Evolutionary conservation across 2,329 filamentous ascomycete genomes (phyloP).

Genomic region (Drechslera avenae): DNA sequence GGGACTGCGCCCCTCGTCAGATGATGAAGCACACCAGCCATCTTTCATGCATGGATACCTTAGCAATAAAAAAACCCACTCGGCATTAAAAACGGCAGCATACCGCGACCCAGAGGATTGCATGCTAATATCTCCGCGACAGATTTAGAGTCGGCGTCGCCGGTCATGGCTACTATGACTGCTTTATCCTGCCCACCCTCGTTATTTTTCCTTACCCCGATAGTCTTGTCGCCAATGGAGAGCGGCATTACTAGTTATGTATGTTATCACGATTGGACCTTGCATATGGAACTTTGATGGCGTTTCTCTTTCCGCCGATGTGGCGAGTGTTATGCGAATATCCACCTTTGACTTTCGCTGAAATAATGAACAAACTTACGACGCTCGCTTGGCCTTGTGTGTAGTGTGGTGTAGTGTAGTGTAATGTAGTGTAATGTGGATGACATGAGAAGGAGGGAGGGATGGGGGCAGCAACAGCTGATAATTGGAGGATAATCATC

Average conservation of each 20-base stretch:
- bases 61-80: constrained; percentile 35
- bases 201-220: constrained; percentile 2
- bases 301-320: background rate
- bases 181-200: background rate
- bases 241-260: background rate
- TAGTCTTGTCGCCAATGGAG: constrained; percentile 3
- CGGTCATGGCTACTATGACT: constrained; percentile 9
- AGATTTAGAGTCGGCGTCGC: constrained; percentile 13
- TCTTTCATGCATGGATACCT: constrained; percentile 43
- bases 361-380: background rate
- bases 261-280: constrained; percentile 9
- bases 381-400: background rate
- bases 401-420: no score
- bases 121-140: constrained; percentile 9
- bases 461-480: no score
- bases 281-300: constrained; percentile 9
- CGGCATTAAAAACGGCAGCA: constrained; percentile 19
- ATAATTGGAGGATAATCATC: no score
- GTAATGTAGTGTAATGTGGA: no score
- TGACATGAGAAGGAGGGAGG: no score
- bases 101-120: constrained; percentile 8
- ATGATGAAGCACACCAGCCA: constrained; percentile 26
- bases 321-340: background rate
- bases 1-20: constrained; percentile 23
- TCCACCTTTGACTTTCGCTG: background rate